Base-by-base conservation (phyloP, 2,329 filamentous ascomycete species). In the Elsinoe perseae region DNA sequence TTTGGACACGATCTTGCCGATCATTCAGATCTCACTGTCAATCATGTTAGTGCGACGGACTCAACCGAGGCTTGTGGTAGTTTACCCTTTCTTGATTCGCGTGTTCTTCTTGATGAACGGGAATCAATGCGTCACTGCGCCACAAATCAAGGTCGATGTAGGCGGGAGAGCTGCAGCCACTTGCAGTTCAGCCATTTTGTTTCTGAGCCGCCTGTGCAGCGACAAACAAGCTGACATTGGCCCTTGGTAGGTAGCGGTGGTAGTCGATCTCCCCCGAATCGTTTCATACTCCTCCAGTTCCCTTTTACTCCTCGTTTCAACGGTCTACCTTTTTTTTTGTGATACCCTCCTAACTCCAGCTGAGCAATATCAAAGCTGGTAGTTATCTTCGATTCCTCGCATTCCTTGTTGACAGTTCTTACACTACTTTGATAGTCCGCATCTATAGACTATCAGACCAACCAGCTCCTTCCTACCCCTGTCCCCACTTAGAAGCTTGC, bases 51-150 rank as follows among this genome's bases (percentile, higher is more conserved):
- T 27, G 44, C 16, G 16, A n/a, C 44, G 25, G 27, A 21, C 25
- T 12, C 27, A 30, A n/a, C 25, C 44, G 27, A 32, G 16, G 44
- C 44, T 50, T 50, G 18, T 44, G 40, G 20, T 44, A n/a, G 20
- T 34, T 52, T 16, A 32, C 21, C 9, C 25, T 10, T 34, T 23
- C 48, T 20, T 52, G 48, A 52, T 52, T 52, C 48, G 48, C 21
- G 48, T 16, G 18, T 36, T 3, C 12, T 5, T n/a, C 16, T 10
- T 30, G 48, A 32, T 12, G 48, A 38, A 52, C 28, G 28, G 48
- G 48, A 52, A 52, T 38, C 32, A 38, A 25, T 36, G 48, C 48
- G 48, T 52, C 48, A 52, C 48, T 52, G 48, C 48, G 48, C 48
- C 48, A 52, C 48, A 32, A 38, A 38, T 38, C 32, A 36, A 52